phyloP scores from a whole-genome alignment of 2,329 filamentous ascomycete genomes.

The Orbilia javanica region DNA sequence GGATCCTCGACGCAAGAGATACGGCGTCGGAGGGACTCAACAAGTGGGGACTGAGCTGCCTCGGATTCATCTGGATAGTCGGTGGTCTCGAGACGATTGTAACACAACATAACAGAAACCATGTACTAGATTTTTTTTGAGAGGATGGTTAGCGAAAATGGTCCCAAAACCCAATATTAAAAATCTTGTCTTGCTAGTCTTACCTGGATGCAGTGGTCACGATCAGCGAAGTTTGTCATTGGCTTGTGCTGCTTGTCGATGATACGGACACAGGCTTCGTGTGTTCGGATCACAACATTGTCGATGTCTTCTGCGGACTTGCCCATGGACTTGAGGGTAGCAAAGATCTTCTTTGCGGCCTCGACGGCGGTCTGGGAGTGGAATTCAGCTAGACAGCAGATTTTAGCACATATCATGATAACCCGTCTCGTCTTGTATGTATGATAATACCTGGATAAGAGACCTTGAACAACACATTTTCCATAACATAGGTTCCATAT shows the following conservation, averaged over 20 bases:
- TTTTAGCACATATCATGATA: conserved; percentile 14
- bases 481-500: conserved; percentile 99
- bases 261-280: conserved; percentile 98
- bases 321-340: conserved; percentile 83
- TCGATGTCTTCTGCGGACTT: conserved; percentile 96
- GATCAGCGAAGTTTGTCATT: conserved; percentile 99
- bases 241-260: conserved; percentile 99
- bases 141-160: background rate
- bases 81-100: conserved; percentile 89
- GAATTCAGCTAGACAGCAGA: conserved; percentile 78
- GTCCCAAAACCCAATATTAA: background rate
- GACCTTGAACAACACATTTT: conserved; percentile 99
- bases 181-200: conserved; percentile 31
- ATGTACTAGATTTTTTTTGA: conserved; percentile 76
- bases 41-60: conserved; percentile 87
- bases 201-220: conserved; percentile 96
- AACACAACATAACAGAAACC: conserved; percentile 94
- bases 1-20: conserved; percentile 97
- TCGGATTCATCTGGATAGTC: conserved; percentile 95
- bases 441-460: conserved; percentile 84
- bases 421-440: conserved; percentile 34
- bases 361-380: conserved; percentile 99
- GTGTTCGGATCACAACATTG: conserved; percentile 90
- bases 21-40: conserved; percentile 91
- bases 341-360: conserved; percentile 88